Percentiles rank a stretch among this genome's conserved stretches.
Evolutionary conservation across 208 protist genomes (phyloP).

Genomic region (Trypanosoma lewisi): DNA sequence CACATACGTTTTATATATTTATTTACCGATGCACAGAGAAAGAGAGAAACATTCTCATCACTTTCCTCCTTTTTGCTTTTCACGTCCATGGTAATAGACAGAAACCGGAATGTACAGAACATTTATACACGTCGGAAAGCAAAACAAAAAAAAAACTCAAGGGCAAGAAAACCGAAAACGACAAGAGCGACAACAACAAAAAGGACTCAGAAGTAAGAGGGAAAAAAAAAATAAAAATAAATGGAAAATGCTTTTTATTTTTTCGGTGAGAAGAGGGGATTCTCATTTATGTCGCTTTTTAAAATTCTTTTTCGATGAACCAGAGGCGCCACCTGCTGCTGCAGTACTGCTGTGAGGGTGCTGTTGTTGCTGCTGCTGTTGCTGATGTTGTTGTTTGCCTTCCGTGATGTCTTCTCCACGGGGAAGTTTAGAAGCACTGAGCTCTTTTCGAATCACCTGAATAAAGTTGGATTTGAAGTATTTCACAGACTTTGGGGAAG

Average conservation of each 20-base stretch:
- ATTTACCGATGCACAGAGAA: too few relatives aligned
- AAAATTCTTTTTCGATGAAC: slow-evolving; percentile 8
- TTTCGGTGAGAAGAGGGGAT: not conserved
- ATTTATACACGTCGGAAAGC: not conserved
- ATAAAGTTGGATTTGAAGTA: slow-evolving; percentile 79
- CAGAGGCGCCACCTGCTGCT: not conserved
- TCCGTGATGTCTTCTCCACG: slow-evolving; percentile 28
- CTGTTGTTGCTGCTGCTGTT: not conserved
- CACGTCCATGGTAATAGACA: too few relatives aligned
- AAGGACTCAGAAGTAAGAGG: not conserved
- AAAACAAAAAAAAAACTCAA: slow-evolving; percentile 9
- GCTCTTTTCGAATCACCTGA: slow-evolving; percentile 66
- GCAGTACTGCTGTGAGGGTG: not conserved
- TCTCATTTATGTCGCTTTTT: slow-evolving; percentile 13
- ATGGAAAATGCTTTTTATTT: not conserved
- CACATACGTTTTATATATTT: too few relatives aligned
- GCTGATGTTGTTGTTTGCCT: slow-evolving; percentile 17
- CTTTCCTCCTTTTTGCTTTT: too few relatives aligned
- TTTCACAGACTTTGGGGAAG: slow-evolving; percentile 62
- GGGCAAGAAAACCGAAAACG: slow-evolving; percentile 13
- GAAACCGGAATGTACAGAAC: not conserved
- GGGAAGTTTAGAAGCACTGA: slow-evolving; percentile 47
- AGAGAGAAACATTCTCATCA: too few relatives aligned
- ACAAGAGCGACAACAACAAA: slow-evolving; percentile 11
- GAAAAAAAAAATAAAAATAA: slow-evolving; percentile 2